phyloP scores from a whole-genome alignment of 2,329 filamentous ascomycete genomes.

The Arthrinium puccinioides region DNA sequence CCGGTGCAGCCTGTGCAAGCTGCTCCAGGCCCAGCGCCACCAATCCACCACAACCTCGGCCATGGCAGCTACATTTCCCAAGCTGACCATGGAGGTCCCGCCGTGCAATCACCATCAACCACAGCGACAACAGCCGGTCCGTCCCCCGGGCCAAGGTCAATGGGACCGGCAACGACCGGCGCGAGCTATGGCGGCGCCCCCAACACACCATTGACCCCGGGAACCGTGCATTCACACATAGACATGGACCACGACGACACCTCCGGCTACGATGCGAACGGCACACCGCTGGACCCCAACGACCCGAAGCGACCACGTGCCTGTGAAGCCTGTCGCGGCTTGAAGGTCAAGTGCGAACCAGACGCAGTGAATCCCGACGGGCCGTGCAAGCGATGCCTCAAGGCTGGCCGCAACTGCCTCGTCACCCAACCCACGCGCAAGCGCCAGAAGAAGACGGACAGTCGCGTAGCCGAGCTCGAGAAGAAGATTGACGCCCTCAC shows the following conservation, averaged over 20 bases:
- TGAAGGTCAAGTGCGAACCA: constrained; percentile 82
- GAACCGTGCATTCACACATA: constrained; percentile 7
- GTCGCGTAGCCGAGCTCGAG: constrained; percentile 80
- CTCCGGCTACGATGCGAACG: constrained; percentile 6
- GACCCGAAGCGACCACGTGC: constrained; percentile 63
- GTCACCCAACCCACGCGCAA: constrained; percentile 71
- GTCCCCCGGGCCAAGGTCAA: too few relatives aligned
- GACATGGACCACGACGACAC: constrained; percentile 8
- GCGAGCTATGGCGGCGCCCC: too few relatives aligned
- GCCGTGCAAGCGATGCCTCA: constrained; percentile 69
- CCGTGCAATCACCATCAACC: too few relatives aligned
- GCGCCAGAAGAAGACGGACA: constrained; percentile 87
- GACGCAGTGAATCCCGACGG: constrained; percentile 55
- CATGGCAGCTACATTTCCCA: background rate
- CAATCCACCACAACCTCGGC: background rate
- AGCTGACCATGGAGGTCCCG: too few relatives aligned
- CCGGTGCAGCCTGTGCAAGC: too few relatives aligned
- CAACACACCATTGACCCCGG: constrained; percentile 16
- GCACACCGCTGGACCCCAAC: constrained; percentile 20
- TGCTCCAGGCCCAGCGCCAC: background rate
- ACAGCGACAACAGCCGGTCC: too few relatives aligned
- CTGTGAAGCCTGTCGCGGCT: constrained; percentile 66
- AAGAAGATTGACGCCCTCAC: constrained; percentile 88
- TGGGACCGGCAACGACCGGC: too few relatives aligned
- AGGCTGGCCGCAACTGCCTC: constrained; percentile 70